Percentiles rank a stretch among this genome's conserved stretches.
Evolutionary conservation across 2,329 filamentous ascomycete species (phyloP).

Genomic region (Clonostachys rhizophaga): DNA sequence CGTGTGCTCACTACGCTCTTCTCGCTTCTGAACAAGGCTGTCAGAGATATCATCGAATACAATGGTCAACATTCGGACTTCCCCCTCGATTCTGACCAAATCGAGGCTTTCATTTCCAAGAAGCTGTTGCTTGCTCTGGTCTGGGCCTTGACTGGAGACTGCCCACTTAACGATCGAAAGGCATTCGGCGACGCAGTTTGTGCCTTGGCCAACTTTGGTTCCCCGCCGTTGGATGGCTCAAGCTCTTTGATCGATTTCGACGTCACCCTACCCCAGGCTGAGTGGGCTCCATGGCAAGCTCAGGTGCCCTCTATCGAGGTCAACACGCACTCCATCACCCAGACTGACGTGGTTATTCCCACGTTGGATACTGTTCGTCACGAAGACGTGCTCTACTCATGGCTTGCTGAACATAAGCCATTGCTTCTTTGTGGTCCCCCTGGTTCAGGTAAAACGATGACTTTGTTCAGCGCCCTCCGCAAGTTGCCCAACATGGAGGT

Average conservation of each 20-base stretch:
- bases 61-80: slow-evolving; percentile 94
- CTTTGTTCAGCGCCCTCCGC: slow-evolving; percentile 91
- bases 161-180: slow-evolving; percentile 82
- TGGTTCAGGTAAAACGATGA: slow-evolving; percentile 99
- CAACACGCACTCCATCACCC: slow-evolving; percentile 96
- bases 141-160: slow-evolving; percentile 95
- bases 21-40: slow-evolving; percentile 91
- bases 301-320: slow-evolving; percentile 93
- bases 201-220: slow-evolving; percentile 78
- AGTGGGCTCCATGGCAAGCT: slow-evolving; percentile 92
- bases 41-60: slow-evolving; percentile 90
- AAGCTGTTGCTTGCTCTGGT: slow-evolving; percentile 89
- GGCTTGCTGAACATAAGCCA: slow-evolving; percentile 98
- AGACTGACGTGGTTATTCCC: slow-evolving; percentile 97
- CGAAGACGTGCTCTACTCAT: slow-evolving; percentile 98
- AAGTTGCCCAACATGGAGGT: slow-evolving; percentile 99
- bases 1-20: slow-evolving; percentile 91
- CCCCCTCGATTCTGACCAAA: slow-evolving; percentile 81
- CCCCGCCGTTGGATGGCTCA: slow-evolving; percentile 71
- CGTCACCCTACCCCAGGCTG: slow-evolving; percentile 77
- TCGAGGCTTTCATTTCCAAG: slow-evolving; percentile 87
- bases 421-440: slow-evolving; percentile 94
- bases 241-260: slow-evolving; percentile 95
- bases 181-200: slow-evolving; percentile 81
- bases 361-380: slow-evolving; percentile 96